A percentile compares a stretch with the other conserved stretches of the same genome.
Conservation (phyloP, 306 rosid species). For the Purshia tridentata region DNA sequence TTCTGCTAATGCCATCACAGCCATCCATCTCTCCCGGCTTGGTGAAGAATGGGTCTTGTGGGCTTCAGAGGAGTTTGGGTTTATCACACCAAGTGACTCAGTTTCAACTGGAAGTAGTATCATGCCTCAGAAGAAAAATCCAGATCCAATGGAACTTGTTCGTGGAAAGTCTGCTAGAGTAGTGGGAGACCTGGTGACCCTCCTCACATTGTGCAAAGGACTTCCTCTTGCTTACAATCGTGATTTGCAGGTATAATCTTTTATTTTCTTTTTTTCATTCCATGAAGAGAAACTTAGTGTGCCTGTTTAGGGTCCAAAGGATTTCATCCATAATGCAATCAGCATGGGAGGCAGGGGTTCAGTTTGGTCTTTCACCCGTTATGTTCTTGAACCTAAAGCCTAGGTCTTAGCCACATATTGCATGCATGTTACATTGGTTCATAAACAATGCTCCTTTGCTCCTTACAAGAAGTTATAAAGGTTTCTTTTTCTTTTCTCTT, state of each 20-base stretch:
- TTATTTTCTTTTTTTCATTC: conserved; percentile 6
- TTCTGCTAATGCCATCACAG: conserved; percentile 81
- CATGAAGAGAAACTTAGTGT: neutral
- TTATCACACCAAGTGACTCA: conserved; percentile 83
- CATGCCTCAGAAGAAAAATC: conserved; percentile 99
- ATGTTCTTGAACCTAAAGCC: conserved; percentile 9
- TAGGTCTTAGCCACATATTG: neutral
- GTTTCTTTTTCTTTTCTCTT: neutral
- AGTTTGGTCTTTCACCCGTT: neutral
- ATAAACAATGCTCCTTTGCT: neutral
- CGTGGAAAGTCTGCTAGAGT: conserved; percentile 97
- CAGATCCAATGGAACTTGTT: conserved; percentile 99
- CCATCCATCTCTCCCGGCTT: conserved; percentile 94
- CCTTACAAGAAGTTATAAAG: neutral
- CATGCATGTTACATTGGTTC: neutral
- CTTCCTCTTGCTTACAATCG: conserved; percentile 98
- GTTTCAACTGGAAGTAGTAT: conserved; percentile 98
- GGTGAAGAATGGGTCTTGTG: conserved; percentile 99
- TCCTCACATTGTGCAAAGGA: conserved; percentile 92
- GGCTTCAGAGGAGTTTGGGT: conserved; percentile 98
- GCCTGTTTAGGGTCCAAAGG: neutral
- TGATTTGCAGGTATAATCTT: conserved; percentile 74
- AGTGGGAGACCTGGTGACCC: conserved; percentile 83
- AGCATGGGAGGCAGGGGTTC: neutral
- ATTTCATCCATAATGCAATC: neutral